Base-by-base conservation (phyloP, 805 yeast species). In the Schwanniomyces pseudopolymorphus region DNA sequence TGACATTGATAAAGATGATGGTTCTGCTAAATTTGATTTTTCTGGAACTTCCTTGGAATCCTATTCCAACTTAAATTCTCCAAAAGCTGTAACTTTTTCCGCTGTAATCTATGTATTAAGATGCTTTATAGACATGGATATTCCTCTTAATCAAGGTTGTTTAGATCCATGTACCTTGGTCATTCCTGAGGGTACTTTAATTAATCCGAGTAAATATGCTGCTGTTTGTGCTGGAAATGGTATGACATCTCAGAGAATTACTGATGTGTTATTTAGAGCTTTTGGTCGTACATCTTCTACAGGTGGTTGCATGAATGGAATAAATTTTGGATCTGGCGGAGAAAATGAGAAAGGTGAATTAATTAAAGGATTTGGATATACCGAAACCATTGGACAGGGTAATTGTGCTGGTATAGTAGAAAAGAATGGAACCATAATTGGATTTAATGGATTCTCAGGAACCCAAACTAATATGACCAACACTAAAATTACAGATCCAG, bases 11-110 rank as follows among this genome's bases (percentile, higher is more conserved):
- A 96, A 95, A 22, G 92, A 48, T 2, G 55, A 50, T 31, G 66
- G 64, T 5, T 48, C 53, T 19, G 54, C 60, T 4, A 46, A 54
- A 17, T 58, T 63, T 40, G 68, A 63, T 51, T 63, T 63, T 27
- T 45, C 54, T 9, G 67, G 63, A 26, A 58, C 64, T 5, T 56
- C 64, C 2, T 46, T 51, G 42, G 91, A 89, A 61, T 77, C 84
- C 38, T 85, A 85, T 60, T 91, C 91, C 24, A 89, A 90, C 63
- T 73, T 87, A 64, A 89, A 90, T 62, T 96, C 96, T 0, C 96
- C 97, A 1, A 79, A 75, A 52, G 91, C 96, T 0, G 87, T 90
- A 50, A 85, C 95, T 1, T 80, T 80, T 58, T 84, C 92, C 28
- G 96, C 96, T 1, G 80, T 89, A 47, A 74, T 90, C 26, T 89